Base-by-base conservation (phyloP, 163 green algal species). In the Scenedesmus sp. region DNA sequence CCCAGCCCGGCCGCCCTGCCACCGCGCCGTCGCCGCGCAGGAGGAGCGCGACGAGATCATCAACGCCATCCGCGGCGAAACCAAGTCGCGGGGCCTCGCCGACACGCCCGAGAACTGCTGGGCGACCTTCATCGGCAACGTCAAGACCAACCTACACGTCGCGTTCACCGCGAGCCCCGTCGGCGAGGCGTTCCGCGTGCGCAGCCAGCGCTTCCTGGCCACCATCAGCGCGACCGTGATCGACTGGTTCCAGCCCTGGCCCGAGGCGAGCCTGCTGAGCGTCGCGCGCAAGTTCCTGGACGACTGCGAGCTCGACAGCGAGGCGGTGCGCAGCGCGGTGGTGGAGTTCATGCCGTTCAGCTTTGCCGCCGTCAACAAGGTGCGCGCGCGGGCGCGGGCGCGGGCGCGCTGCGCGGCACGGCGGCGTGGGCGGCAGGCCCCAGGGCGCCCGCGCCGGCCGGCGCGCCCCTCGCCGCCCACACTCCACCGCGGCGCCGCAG, bases 141-240 rank as follows among this genome's bases (percentile, higher is more conserved):
- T 89, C 28, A 94, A 94, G 72, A 86, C 81, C 57, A 95, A 97
- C 88, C 86, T 98, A 80, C 95, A 98, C 83, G 89, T 98, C 60
- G 91, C 97, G 33, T 93, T 98, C 76, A 97, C 91, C 56, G 93
- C 96, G 50, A 95, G 87, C 31, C 95, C 95, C 4, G 94, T 96
- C n/a, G 93, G 93, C 18, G 93, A 96, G 72, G 93, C 93, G 73
- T 96, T 98, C 86, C 86, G 91, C 26, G 84, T 94, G 39, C 89
- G 94, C 66, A 93, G 91, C 5, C 84, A 92, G 87, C 89, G 91
- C 58, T 94, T 94, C 90, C 90, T 96, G 44, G 92, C 94, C 4
- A 93, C 97, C 11, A 88, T 98, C 77, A 95, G 91, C 77, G 93
- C 84, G 56, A 96, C 91, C 1, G 84, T 93, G 26, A 93, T 96